Base-by-base conservation (phyloP, 495 filamentous ascomycete species). In the Thermochaetoides thermophila region DNA sequence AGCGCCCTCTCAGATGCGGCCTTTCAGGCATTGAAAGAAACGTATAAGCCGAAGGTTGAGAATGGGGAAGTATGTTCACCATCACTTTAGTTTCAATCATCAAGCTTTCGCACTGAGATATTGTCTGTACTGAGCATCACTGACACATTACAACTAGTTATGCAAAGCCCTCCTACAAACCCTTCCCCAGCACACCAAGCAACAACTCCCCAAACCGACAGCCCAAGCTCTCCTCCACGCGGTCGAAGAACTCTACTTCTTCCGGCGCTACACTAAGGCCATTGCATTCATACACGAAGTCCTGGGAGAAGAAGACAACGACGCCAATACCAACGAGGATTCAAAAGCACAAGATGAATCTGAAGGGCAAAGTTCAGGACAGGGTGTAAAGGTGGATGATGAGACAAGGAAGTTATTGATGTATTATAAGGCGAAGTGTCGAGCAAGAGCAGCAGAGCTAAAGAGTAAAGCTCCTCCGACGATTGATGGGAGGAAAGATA, bases 171-270 rank as follows among this genome's bases (percentile, higher is more conserved):
- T 67, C 30, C 34, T 43, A n/a, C 34, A 66, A 11, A 60, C 64
- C 8, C 35, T 64, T 5, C 30, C 34, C 21, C 3, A 9, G 17
- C 7, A 16, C 6, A 12, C 18, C 17, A 7, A 14, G 5, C 6
- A 37, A 23, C 14, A 37, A 6, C 30, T 57, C 3, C 32, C 46
- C 14, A 68, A 68, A 22, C 53, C 59, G 10, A 52, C 59, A 2
- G 53, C 52, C 1, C 64, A 70, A 35, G 52, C 55, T 5, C 42
- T 73, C 12, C 34, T 69, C 8, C 66, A 73, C 43, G 64, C 68
- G 0, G 66, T 65, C 2, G 69, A 73, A 40, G 68, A 73, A 40
- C 47, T 73, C 7, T 73, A 71, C 24, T 72, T 69, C 45, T 64
- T 61, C 24, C 44, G 54, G 1, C 49, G 61, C 9, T 73, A 62